Percentiles rank a stretch among this genome's conserved stretches.
These are phyloP conservation scores for Leishmania martiniquensis DNA, from an alignment of 208 protist species.

Conservation along the genomic window DNA sequence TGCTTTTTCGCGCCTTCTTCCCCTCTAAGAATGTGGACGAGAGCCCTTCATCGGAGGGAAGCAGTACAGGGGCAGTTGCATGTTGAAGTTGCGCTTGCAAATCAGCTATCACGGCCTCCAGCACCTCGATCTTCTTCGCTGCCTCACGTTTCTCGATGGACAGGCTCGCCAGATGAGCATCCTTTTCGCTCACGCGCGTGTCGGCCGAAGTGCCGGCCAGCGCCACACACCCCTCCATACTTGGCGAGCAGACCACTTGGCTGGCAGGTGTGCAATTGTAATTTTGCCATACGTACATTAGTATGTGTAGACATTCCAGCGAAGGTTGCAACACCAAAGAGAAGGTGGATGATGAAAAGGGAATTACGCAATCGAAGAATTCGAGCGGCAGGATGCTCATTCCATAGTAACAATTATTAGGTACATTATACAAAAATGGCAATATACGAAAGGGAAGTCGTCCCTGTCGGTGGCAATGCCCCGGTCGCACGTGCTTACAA, in stretches of 20 bases:
- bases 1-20: constrained; percentile 17
- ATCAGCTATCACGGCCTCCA: constrained; percentile 39
- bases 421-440: neutral
- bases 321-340: neutral
- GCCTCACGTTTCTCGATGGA: constrained; percentile 43
- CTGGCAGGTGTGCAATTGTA: neutral
- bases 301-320: neutral
- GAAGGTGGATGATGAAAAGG: neutral
- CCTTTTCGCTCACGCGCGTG: constrained; percentile 19
- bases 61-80: constrained; percentile 1
- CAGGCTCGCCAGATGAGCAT: constrained; percentile 41
- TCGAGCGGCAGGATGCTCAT: neutral
- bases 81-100: constrained; percentile 30
- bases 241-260: constrained; percentile 1
- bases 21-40: constrained; percentile 3
- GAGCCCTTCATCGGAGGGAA: neutral
- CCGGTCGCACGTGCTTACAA: neutral
- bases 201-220: constrained; percentile 3
- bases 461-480: neutral
- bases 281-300: neutral
- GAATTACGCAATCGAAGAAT: neutral
- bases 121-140: constrained; percentile 38
- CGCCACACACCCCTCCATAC: constrained; percentile 8
- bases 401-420: neutral
- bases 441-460: neutral